Evolutionary conservation across 768 basidiomycete genomes (phyloP).

Genomic region (Leccinum fibrillosum): DNA sequence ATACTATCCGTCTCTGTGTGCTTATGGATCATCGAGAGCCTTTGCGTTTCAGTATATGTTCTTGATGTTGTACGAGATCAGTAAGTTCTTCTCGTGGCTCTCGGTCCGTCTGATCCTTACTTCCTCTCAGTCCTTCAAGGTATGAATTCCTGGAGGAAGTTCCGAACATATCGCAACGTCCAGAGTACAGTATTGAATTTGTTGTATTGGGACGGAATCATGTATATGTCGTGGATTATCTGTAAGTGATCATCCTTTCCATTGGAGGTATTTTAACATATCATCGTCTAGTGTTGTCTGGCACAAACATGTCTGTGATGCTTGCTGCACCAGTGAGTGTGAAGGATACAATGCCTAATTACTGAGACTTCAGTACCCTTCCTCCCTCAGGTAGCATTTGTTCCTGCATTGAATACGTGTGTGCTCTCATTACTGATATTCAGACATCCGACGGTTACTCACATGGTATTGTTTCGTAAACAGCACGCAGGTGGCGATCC

Average conservation of each 20-base stretch:
- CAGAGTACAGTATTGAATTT: slow-evolving; percentile 16
- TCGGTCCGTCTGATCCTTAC: not conserved
- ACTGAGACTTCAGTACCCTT: not conserved
- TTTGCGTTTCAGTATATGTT: slow-evolving; percentile 13
- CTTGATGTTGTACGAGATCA: slow-evolving; percentile 21
- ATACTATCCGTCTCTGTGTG: slow-evolving; percentile 17
- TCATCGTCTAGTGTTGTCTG: slow-evolving; percentile 10
- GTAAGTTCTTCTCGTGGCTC: slow-evolving; percentile 5
- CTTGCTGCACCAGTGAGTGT: slow-evolving; percentile 20
- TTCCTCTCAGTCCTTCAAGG: slow-evolving; percentile 21
- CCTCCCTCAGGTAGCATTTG: slow-evolving; percentile 10
- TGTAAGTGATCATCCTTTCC: slow-evolving; percentile 1
- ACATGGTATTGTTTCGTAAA: not conserved
- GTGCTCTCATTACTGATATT: slow-evolving; percentile 3
- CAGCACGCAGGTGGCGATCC: slow-evolving; percentile 28
- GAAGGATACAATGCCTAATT: not conserved
- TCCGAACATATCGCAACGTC: slow-evolving; percentile 18
- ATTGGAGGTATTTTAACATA: not conserved
- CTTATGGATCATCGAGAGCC: slow-evolving; percentile 17
- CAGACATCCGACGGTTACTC: not conserved
- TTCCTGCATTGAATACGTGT: slow-evolving; percentile 21
- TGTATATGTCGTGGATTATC: slow-evolving; percentile 26
- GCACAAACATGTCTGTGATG: slow-evolving; percentile 13
- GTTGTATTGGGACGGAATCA: slow-evolving; percentile 27
- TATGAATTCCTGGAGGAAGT: slow-evolving; percentile 24